Base-by-base conservation (phyloP, 176 grass and related monocot species). In the Rhipidocladum racemiflorum region DNA sequence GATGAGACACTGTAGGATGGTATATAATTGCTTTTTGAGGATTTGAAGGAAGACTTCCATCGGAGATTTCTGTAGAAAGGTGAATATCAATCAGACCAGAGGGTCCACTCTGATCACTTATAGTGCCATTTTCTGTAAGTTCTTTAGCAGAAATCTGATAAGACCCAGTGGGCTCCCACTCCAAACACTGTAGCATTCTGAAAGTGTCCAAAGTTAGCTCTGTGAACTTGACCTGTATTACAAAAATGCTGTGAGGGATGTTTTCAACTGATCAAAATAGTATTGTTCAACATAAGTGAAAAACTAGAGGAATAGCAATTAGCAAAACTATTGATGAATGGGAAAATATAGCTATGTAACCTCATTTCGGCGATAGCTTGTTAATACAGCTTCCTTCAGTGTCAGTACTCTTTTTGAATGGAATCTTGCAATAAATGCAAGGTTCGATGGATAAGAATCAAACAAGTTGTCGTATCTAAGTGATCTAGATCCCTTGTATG, bases 41-140 rank as follows among this genome's bases (percentile, higher is more conserved):
- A 85, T 99, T 99, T 83, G 88, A 65, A 87, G 93, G 93, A 85
- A 96, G 87, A 79, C 30, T 93, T 89, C 89, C 91, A 83, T 99
- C 97, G 45, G 91, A 81, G 42, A 99, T 91, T 85, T 99, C 97
- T 54, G 97, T 38, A 73, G 93, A 92, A 42, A 99, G 93, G 65
- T 93, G 92, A 71, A 99, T 89, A 85, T 99, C 97, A 73, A 99
- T 96, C 44, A 99, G 71, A 66, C 97, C 97, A 81, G 97, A 95
- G 43, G 89, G 89, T 69, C 92, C 95, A 85, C 91, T 99, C 71
- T 99, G 89, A 91, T 95, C 93, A 88, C 84, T 91, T 38, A 87
- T 36, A 90, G 74, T 86, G 67, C 93, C 97, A 89, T 99, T 99
- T 91, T 99, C 97, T 66, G 75, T 82, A 85, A 88, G 82, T 88